Evolutionary conservation across 129 eudicot genomes (phyloP), one percentile per base, ranked within the genome.

Genomic region (Arctium minus): DNA sequence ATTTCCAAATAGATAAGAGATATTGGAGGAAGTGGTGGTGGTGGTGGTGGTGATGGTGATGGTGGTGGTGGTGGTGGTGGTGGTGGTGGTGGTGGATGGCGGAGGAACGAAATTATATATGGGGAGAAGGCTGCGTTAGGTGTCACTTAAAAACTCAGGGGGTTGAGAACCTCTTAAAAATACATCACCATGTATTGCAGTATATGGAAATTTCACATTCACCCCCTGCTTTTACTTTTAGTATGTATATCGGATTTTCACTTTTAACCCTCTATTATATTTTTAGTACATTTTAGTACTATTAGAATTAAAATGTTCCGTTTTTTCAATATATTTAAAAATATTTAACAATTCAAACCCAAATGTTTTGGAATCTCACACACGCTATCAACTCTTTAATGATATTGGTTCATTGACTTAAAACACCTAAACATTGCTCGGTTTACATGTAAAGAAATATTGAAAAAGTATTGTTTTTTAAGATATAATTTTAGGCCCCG

Each of bases 111-210:
- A 48, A 46, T 42, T 31, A 88, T 37, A 37, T 37, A 37, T 33
- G 77, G 86, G 80, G 80, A n/a, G 50, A 72, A 56, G 78, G 70
- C 27, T 83, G 89, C 84, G 85, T 81, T 87, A 76, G 89, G 89
- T 88, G 88, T 85, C 89, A 85, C 86, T 88, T 75, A 69, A 78
- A 85, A 89, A 81, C 80, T 81, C 90, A 62, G 76, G 84, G 84
- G 85, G 76, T 81, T 84, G 87, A 81, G 88, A 82, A 84, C 87
- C 77, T 81, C 89, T 89, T 81, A 86, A 84, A 68, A 81, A 76
- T 85, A 69, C 74, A 71, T 56, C 29, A 70, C 53, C 73, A 78
- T 72, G 74, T 56, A 78, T 78, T 70, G 76, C 62, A 50, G 73
- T 77, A 78, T 30, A 77, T 36, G 70, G 80, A 78, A 56, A 12